Evolutionary conservation across 305 asterid genomes (phyloP).

Genomic region (Striga hermonthica): DNA sequence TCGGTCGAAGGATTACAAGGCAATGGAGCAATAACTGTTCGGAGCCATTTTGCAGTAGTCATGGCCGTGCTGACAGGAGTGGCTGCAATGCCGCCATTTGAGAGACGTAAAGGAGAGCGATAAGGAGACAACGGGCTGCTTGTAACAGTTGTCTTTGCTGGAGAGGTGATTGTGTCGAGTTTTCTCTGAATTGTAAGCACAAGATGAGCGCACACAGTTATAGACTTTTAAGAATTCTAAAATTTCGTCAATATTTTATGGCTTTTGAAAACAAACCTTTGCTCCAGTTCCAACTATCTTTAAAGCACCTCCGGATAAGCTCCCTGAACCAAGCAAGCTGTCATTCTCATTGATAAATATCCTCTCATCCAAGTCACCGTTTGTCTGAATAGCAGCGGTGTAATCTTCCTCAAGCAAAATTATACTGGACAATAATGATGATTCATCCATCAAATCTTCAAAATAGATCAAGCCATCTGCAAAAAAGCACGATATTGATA

Average conservation of each 20-base stretch:
- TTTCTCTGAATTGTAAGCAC: constrained; percentile 55
- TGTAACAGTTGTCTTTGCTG: constrained; percentile 62
- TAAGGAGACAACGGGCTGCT: constrained; percentile 70
- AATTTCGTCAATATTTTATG: constrained; percentile 18
- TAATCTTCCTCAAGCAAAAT: constrained; percentile 65
- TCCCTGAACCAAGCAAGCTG: constrained; percentile 78
- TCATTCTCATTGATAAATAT: constrained; percentile 76
- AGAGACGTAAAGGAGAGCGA: constrained; percentile 66
- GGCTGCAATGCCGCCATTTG: constrained; percentile 54
- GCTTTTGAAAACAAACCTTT: constrained; percentile 55
- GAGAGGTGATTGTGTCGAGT: constrained; percentile 68
- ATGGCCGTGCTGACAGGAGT: constrained; percentile 98
- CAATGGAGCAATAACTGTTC: constrained; percentile 88
- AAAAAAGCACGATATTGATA: constrained; percentile 29
- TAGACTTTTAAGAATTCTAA: too few species aligned
- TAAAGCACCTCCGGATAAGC: constrained; percentile 70
- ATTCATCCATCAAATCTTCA: constrained; percentile 71
- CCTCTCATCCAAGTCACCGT: constrained; percentile 84
- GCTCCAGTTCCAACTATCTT: constrained; percentile 51
- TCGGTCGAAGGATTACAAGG: constrained; percentile 80
- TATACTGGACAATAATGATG: constrained; percentile 57
- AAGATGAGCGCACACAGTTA: constrained; percentile 27
- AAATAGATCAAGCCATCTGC: constrained; percentile 83
- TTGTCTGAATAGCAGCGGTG: constrained; percentile 49
- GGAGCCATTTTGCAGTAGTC: constrained; percentile 96